These are phyloP conservation scores for Rhytidiadelphus loreus DNA, from an alignment of 225 moss, liverwort and hornwort genomes.

Conservation along the genomic window DNA sequence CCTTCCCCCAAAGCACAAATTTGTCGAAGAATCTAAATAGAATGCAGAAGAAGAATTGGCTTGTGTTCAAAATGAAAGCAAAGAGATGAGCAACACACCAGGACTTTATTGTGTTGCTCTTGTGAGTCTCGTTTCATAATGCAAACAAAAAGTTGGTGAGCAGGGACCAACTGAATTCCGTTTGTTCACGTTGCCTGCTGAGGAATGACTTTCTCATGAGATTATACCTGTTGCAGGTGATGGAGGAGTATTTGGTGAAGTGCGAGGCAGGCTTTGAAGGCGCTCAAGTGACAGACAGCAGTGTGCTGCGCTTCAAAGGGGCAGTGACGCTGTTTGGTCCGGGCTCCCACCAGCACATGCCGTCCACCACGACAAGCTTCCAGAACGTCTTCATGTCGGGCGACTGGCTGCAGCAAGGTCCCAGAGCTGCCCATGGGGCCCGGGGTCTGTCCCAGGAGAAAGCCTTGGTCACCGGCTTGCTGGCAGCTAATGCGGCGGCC, in stretches of 20 bases:
- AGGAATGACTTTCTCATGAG: not conserved
- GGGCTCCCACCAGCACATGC: constrained; percentile 61
- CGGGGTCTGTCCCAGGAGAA: constrained; percentile 56
- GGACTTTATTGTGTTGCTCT: not conserved
- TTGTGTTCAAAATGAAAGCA: not conserved
- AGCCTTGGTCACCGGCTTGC: constrained; percentile 46
- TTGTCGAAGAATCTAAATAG: not conserved
- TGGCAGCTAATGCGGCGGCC: constrained; percentile 49
- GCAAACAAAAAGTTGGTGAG: not conserved
- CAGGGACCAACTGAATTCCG: not conserved
- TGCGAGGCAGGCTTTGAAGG: constrained; percentile 29
- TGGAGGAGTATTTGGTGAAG: constrained; percentile 25
- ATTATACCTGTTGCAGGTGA: not conserved
- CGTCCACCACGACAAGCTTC: constrained; percentile 39
- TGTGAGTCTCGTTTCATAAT: not conserved
- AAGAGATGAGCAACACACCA: not conserved
- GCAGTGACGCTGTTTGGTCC: constrained; percentile 54
- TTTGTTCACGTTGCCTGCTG: not conserved
- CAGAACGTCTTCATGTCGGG: constrained; percentile 51
- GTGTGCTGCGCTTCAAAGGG: constrained; percentile 50
- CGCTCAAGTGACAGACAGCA: constrained; percentile 32
- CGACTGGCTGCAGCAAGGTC: constrained; percentile 60
- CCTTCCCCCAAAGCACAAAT: not conserved
- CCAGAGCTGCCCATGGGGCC: constrained; percentile 36
- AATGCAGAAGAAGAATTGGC: not conserved